Evolutionary conservation across 2,329 filamentous ascomycete genomes (phyloP), one percentile per base, ranked within the genome.

Genomic region (Cercospora sesami): DNA sequence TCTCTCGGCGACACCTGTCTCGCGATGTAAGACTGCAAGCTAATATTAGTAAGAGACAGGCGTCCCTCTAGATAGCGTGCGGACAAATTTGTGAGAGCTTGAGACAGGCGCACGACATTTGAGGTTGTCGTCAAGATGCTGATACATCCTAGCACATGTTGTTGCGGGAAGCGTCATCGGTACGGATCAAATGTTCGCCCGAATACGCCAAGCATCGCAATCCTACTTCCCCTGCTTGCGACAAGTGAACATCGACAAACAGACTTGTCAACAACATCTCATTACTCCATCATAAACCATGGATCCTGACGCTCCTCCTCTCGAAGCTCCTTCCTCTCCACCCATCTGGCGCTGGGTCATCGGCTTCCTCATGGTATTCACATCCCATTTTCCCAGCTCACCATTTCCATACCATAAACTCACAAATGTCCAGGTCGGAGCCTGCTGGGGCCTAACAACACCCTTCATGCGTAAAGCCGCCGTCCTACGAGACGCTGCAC

Each of bases 361-460:
- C 68, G 92, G 92, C 73, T 97, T 97, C 84, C 85, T 97, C 64
- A 88, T 97, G 63, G 94, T 45, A 61, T 14, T 57, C 53, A 23
- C 31, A 1, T 16, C 30, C 21, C 18, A 18, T 9, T 12, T 2
- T 1, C 16, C 36, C 5, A 28, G 23, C 10, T 4, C n/a, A 3
- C 10, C 7, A 61, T 26, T 12, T n/a, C 36, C 16, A 1, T 4
- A n/a, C 36, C 1, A 42, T 2, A 16, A 48, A 61, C 36, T 45
- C 23, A 42, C 59, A n/a, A 48, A 10, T 0, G 12, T 7, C 18
- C 33, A 61, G 59, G 62, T 98, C 73, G 93, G 94, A 63, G 83
- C 95, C 26, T 94, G 93, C 73, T 98, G 94, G 94, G 94, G 94
- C 62, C 88, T 96, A 74, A 97, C 93, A 0, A 96, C 93, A 8